Evolutionary conservation across 805 yeast species (phyloP).

Genomic region (Kuraishia hungarica): DNA sequence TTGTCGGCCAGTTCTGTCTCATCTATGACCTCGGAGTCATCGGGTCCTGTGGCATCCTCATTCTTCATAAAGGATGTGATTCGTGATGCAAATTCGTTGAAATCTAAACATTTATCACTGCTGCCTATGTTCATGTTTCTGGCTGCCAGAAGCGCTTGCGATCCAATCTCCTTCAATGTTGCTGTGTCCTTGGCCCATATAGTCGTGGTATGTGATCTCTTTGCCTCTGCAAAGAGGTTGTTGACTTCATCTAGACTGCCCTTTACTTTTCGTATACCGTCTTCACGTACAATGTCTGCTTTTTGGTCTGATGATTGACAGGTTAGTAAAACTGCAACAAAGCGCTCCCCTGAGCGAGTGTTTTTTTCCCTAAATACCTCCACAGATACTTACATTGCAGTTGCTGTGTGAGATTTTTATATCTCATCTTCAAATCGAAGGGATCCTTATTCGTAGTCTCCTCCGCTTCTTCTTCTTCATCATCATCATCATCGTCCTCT

Average conservation of each 20-base stretch:
- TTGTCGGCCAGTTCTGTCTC: constrained; percentile 8
- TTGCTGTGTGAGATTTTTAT: constrained; percentile 4
- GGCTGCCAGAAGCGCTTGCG: constrained; percentile 56
- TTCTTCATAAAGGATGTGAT: constrained; percentile 28
- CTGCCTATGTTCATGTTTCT: constrained; percentile 52
- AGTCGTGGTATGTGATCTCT: constrained; percentile 20
- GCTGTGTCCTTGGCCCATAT: constrained; percentile 57
- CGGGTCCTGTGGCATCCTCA: constrained; percentile 18
- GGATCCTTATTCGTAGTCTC: neutral
- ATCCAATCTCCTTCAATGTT: constrained; percentile 50
- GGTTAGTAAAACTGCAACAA: no score
- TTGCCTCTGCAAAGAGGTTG: constrained; percentile 33
- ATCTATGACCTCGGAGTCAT: constrained; percentile 16
- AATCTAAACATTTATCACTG: constrained; percentile 38
- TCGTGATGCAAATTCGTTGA: constrained; percentile 35
- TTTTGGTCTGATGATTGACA: constrained; percentile 21
- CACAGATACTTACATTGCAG: constrained; percentile 2
- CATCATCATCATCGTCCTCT: constrained; percentile 1
- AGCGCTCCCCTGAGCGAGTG: no score
- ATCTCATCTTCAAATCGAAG: constrained; percentile 4
- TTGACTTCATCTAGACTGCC: constrained; percentile 37
- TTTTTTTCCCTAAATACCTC: no score
- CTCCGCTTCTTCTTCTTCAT: constrained; percentile 4
- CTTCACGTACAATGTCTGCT: constrained; percentile 46
- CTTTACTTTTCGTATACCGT: constrained; percentile 42